Base-by-base conservation (phyloP, 768 basidiomycete species). In the Galerina marginata region DNA sequence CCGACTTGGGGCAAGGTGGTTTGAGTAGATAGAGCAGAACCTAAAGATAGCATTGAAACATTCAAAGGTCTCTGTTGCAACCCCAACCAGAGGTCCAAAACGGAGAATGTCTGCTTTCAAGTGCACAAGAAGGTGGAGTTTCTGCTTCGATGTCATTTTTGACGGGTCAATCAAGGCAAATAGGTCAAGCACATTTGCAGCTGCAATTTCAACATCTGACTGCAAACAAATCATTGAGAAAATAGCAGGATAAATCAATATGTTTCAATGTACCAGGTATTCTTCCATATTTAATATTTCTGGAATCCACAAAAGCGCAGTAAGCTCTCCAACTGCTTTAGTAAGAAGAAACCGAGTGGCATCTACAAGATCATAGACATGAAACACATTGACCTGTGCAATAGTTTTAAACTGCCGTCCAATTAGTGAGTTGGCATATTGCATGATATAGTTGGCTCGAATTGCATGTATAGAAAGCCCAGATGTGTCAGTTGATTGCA, bases 21-120 rank as follows among this genome's bases (percentile, higher is more conserved):
- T 83, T 10, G 73, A 75, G 20, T 74, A 63, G 26, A 82, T 68
- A 1, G 75, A 79, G 45, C 77, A 79, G 15, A 67, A 56, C 0
- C 77, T 69, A 50, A 82, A 81, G 9, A 83, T 65, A 5, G 72
- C 72, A 64, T 83, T 82, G 61, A 71, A 83, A 46, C 69, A 71
- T 58, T 82, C 81, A 58, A 72, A 80, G 0, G 57, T 53, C 38
- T 79, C 76, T 0, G 74, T 75, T 25, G 74, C 67, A 29, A 71
- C 61, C 0, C 75, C 65, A n/a, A 78, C 60, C 0, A 71, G 45
- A 16, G 77, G 77, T 11, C 78, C 78, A 59, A 76, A 77, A 0
- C 69, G 69, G 2, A 47, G 16, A 2, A 77, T 75, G 56, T 80
- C 77, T 11, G 73, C 69, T 12, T 50, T 43, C 9, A 77, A 39